A percentile compares a stretch with the other conserved stretches of the same genome.
These are phyloP conservation scores for Carpinus fangiana DNA, from an alignment of 306 rosid species.

Conservation along the genomic window DNA sequence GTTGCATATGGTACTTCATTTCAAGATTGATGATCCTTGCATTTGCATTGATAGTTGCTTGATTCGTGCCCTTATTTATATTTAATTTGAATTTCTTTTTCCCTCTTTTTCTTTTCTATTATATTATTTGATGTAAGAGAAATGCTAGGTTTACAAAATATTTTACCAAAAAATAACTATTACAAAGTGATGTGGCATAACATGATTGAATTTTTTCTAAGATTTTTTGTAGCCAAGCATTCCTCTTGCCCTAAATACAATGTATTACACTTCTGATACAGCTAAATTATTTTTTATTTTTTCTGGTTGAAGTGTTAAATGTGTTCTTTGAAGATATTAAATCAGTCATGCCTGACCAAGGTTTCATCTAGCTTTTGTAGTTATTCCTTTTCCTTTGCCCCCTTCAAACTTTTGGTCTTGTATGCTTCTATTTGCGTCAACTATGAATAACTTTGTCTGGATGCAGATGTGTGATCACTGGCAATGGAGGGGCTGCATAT, in stretches of 20 bases:
- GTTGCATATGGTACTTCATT: not conserved
- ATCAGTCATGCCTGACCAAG: not conserved
- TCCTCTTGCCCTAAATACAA: not conserved
- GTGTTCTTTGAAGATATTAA: not conserved
- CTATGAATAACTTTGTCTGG: slow-evolving; percentile 11
- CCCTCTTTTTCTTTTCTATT: not conserved
- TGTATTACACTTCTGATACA: not conserved
- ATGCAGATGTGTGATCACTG: slow-evolving; percentile 81
- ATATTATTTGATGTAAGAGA: not conserved
- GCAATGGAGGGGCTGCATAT: slow-evolving; percentile 57
- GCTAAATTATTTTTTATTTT: not conserved
- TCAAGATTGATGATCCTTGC: not conserved
- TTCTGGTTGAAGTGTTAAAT: not conserved
- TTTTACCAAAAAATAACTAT: too few species aligned
- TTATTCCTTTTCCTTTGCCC: not conserved
- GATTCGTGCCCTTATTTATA: not conserved
- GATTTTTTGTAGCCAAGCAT: too few species aligned
- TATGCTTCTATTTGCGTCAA: slow-evolving; percentile 15
- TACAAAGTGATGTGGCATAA: too few species aligned
- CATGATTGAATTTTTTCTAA: too few species aligned
- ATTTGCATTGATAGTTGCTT: not conserved
- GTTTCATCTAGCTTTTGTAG: slow-evolving; percentile 6
- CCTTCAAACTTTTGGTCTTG: slow-evolving; percentile 6
- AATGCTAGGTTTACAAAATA: too few species aligned
- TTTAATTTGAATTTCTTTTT: not conserved